Percentiles rank a stretch among this genome's conserved stretches.
Conservation (phyloP, 768 basidiomycete species). For the Macrocybe gigantea region DNA sequence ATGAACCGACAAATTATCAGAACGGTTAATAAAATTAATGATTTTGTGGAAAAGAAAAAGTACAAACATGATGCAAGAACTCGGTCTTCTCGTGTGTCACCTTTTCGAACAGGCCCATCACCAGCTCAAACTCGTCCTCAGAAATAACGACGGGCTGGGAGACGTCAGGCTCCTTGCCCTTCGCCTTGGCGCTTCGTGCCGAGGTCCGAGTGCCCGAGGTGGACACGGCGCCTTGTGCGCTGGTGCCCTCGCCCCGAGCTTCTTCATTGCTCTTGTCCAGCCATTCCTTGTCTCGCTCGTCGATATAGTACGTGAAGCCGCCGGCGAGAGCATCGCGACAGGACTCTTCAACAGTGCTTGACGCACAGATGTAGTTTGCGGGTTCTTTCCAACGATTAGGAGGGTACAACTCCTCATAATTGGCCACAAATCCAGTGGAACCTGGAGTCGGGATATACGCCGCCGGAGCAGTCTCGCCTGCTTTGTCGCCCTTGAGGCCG, state of each 20-base stretch:
- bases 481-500: constrained; percentile 27
- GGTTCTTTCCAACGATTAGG: constrained; percentile 71
- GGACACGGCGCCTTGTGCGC: constrained; percentile 65
- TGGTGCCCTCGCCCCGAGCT: constrained; percentile 81
- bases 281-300: constrained; percentile 95
- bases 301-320: constrained; percentile 88
- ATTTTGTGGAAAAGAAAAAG: neutral
- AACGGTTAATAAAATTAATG: neutral
- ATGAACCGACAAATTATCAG: constrained; percentile 4
- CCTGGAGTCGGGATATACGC: constrained; percentile 93
- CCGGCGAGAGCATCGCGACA: constrained; percentile 54
- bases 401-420: constrained; percentile 77
- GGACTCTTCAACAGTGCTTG: constrained; percentile 81
- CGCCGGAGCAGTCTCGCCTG: constrained; percentile 29
- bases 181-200: constrained; percentile 67
- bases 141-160: constrained; percentile 59
- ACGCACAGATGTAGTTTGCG: constrained; percentile 69
- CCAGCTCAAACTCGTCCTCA: constrained; percentile 91
- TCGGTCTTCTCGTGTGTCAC: constrained; percentile 86
- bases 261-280: constrained; percentile 87
- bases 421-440: constrained; percentile 71
- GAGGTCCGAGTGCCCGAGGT: constrained; percentile 49
- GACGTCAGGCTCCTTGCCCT: constrained; percentile 78
- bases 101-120: constrained; percentile 93
- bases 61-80: constrained; percentile 81